Percentiles rank a stretch among this genome's conserved stretches.
These are phyloP conservation scores for Periconia digitata DNA, from an alignment of 2,329 filamentous ascomycete species.

Conservation along the genomic window DNA sequence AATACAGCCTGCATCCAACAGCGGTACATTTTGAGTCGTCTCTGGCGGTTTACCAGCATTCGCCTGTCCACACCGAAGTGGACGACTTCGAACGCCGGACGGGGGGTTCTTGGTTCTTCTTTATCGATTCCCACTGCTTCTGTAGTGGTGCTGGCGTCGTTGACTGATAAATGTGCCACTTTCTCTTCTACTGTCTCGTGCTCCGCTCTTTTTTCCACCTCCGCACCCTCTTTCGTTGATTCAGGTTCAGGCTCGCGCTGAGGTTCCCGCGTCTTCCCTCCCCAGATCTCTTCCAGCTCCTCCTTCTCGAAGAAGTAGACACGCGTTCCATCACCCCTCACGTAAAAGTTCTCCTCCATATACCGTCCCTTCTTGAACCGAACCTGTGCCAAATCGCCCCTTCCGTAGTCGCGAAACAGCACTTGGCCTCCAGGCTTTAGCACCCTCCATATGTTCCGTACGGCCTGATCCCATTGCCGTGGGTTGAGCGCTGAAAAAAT, in stretches of 20 bases:
- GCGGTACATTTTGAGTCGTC: slow-evolving; percentile 95
- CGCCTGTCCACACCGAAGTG: slow-evolving; percentile 84
- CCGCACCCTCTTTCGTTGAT: slow-evolving; percentile 1
- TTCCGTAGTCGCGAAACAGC: slow-evolving; percentile 93
- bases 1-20: slow-evolving; percentile 93
- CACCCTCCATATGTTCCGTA: slow-evolving; percentile 77
- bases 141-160: neutral
- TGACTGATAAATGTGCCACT: slow-evolving; percentile 7
- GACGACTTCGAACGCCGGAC: slow-evolving; percentile 63
- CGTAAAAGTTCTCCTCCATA: slow-evolving; percentile 96
- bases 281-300: slow-evolving; percentile 80
- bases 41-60: slow-evolving; percentile 87
- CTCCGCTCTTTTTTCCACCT: neutral
- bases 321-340: slow-evolving; percentile 89
- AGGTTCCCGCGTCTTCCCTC: slow-evolving; percentile 44
- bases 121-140: neutral
- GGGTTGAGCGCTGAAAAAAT: slow-evolving; percentile 93
- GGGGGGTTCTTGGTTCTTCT: slow-evolving; percentile 12
- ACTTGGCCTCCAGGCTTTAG: slow-evolving; percentile 93
- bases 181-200: slow-evolving; percentile 5
- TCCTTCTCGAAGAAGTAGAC: slow-evolving; percentile 97
- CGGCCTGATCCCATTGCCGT: slow-evolving; percentile 77
- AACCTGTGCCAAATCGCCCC: slow-evolving; percentile 93
- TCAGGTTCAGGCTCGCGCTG: no score
- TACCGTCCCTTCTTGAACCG: slow-evolving; percentile 95